phyloP scores from a whole-genome alignment of 2,329 filamentous ascomycete species.

The Atkinsonella hypoxylon region DNA sequence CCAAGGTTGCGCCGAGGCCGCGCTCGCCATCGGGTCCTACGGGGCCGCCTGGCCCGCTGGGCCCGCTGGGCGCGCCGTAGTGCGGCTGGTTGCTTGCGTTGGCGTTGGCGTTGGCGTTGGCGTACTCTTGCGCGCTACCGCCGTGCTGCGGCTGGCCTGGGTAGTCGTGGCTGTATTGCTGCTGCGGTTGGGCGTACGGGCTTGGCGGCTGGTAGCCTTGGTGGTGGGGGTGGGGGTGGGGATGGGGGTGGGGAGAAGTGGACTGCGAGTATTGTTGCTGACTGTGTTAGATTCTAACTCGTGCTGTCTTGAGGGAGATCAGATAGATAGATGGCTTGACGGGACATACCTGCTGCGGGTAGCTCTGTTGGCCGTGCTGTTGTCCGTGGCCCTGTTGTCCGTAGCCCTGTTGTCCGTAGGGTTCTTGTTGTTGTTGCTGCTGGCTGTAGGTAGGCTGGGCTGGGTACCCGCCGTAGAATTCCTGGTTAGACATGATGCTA shows the following conservation, averaged over 20 bases:
- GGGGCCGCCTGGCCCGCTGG: slow-evolving; percentile 15
- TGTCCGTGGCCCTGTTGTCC: neutral
- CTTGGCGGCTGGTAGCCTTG: slow-evolving; percentile 1
- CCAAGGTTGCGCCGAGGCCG: slow-evolving; percentile 40
- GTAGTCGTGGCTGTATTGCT: slow-evolving; percentile 8
- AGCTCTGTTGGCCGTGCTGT: slow-evolving; percentile 9
- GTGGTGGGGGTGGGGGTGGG: neutral
- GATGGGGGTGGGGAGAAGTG: neutral
- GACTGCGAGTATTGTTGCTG: neutral
- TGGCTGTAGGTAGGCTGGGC: slow-evolving; percentile 13
- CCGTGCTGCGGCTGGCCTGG: slow-evolving; percentile 7
- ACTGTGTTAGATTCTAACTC: too few species aligned
- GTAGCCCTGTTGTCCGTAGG: slow-evolving; percentile 13
- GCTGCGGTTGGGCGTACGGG: neutral
- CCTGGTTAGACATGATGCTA: slow-evolving; percentile 26
- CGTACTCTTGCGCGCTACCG: slow-evolving; percentile 2
- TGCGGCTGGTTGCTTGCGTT: slow-evolving; percentile 12
- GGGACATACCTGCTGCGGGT: slow-evolving; percentile 2
- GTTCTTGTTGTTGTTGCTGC: slow-evolving; percentile 15
- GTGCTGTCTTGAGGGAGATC: too few species aligned
- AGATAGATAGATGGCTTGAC: too few species aligned
- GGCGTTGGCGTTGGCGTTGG: slow-evolving; percentile 11
- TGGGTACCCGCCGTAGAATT: slow-evolving; percentile 20
- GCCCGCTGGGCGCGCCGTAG: slow-evolving; percentile 3
- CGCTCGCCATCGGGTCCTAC: slow-evolving; percentile 32